phyloP scores from a whole-genome alignment of 1,284 basidiomycete species.

The Moesziomyces globuligerus region DNA sequence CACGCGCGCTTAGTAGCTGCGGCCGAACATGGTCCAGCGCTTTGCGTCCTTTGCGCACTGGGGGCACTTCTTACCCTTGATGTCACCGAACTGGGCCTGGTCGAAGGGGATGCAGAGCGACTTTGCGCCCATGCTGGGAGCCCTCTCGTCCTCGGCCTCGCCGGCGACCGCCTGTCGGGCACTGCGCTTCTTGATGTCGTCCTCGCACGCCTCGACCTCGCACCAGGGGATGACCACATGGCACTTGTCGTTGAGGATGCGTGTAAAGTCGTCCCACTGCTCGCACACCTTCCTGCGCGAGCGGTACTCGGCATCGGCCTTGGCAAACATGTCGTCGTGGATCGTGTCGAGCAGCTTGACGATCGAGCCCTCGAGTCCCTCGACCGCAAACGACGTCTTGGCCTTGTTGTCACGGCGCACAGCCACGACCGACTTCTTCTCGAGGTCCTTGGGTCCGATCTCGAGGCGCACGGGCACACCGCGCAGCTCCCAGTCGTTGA shows the following conservation, averaged over 20 bases:
- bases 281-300: slow-evolving; percentile 79
- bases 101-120: slow-evolving; percentile 97
- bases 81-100: slow-evolving; percentile 72
- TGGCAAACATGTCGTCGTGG: slow-evolving; percentile 86
- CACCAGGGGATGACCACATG: slow-evolving; percentile 96
- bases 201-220: slow-evolving; percentile 91
- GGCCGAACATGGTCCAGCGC: slow-evolving; percentile 67
- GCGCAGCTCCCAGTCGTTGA: slow-evolving; percentile 93
- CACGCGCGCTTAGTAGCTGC: slow-evolving; percentile 50
- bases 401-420: slow-evolving; percentile 87
- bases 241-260: slow-evolving; percentile 87
- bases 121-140: slow-evolving; percentile 98
- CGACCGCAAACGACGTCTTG: slow-evolving; percentile 48
- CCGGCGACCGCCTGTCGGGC: slow-evolving; percentile 69
- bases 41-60: slow-evolving; percentile 63
- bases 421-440: slow-evolving; percentile 81
- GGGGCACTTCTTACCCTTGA: slow-evolving; percentile 62
- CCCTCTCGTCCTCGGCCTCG: slow-evolving; percentile 75
- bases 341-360: slow-evolving; percentile 80
- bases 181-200: slow-evolving; percentile 96
- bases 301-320: slow-evolving; percentile 81
- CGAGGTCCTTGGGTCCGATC: slow-evolving; percentile 92
- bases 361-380: slow-evolving; percentile 39
- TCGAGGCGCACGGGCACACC: slow-evolving; percentile 97
- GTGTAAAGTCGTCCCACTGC: slow-evolving; percentile 89